Percentiles rank a stretch among this genome's conserved stretches.
Conservation (phyloP, 495 filamentous ascomycete species). For the Penicillium angulare region DNA sequence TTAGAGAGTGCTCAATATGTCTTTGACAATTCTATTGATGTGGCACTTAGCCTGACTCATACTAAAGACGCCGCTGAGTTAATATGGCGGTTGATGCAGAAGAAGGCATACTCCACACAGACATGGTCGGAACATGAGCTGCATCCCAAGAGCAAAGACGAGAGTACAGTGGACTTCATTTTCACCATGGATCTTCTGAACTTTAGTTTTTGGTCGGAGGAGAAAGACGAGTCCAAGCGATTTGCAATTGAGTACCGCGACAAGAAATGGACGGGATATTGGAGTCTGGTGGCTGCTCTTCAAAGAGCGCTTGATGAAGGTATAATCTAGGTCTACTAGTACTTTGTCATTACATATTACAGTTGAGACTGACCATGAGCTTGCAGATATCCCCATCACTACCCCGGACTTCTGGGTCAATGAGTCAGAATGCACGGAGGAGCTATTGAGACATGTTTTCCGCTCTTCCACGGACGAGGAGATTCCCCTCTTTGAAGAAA, state of each 20-base stretch:
- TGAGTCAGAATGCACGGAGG: constrained; percentile 71
- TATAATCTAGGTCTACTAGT: constrained; percentile 26
- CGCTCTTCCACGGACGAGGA: constrained; percentile 81
- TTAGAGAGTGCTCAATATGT: constrained; percentile 80
- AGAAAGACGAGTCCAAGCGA: constrained; percentile 54
- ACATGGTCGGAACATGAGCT: constrained; percentile 87
- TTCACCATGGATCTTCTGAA: constrained; percentile 97
- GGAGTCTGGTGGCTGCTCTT: constrained; percentile 85
- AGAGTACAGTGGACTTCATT: constrained; percentile 80
- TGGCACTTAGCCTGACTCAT: constrained; percentile 74
- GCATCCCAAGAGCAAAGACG: constrained; percentile 80
- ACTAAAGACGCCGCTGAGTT: constrained; percentile 76
- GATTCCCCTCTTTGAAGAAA: constrained; percentile 79
- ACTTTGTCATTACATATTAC: neutral
- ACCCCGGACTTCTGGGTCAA: constrained; percentile 83
- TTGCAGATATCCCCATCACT: constrained; percentile 80
- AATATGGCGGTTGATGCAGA: constrained; percentile 78
- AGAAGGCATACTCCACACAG: constrained; percentile 76
- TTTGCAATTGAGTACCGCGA: constrained; percentile 81
- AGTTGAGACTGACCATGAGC: constrained; percentile 1
- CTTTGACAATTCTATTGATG: constrained; percentile 90
- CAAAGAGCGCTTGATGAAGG: constrained; percentile 89
- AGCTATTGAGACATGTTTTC: constrained; percentile 74
- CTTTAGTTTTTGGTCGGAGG: constrained; percentile 91
- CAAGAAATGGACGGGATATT: constrained; percentile 88